Base-by-base conservation (phyloP, 2,329 filamentous ascomycete genomes). In the Aspergillus hortae region DNA sequence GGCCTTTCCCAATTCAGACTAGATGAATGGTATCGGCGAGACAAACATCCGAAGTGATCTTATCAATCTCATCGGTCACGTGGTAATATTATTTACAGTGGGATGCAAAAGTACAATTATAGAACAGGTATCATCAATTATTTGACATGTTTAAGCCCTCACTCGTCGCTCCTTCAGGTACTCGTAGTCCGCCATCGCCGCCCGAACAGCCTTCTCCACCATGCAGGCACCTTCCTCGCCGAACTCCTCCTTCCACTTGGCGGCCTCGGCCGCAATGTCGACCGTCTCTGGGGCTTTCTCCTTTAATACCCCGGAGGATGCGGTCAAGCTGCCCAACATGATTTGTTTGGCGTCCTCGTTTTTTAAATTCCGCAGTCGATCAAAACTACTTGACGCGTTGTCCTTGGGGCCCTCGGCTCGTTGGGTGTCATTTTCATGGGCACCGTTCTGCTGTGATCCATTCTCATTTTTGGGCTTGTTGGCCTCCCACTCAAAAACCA, bases 181-280 rank as follows among this genome's bases (percentile, higher is more conserved):
- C 54, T 71, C 66, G 58, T 75, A 76, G 48, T 74, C 70, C 17
- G 64, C 61, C 70, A 74, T 72, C 1, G 70, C 65, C 27, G 61
- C 61, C 35, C 53, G 21, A 12, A 71, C 67, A 21, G 56, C 54
- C 42, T 57, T 55, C 50, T 66, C 61, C 35, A 72, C 44, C 12
- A 57, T 27, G n/a, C 30, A 35, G 11, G 58, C 64, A 6, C 53
- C 41, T 44, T 65, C 58, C 30, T 66, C 61, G 2, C 67, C 69
- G 55, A 70, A 71, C 49, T 72, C 70, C 11, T 58, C 59, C 46
- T 58, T 63, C 73, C 73, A 76, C 50, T 69, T 67, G 25, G 55
- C 53, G 12, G 56, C 55, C 48, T 72, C 71, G 5, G 49, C 60
- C 2, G 58, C 61, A 36, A 75, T 62, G 56, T 73, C 67, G 9